Conservation (phyloP, 1,139 yeast species). For the Pichia sorboxylosa region DNA sequence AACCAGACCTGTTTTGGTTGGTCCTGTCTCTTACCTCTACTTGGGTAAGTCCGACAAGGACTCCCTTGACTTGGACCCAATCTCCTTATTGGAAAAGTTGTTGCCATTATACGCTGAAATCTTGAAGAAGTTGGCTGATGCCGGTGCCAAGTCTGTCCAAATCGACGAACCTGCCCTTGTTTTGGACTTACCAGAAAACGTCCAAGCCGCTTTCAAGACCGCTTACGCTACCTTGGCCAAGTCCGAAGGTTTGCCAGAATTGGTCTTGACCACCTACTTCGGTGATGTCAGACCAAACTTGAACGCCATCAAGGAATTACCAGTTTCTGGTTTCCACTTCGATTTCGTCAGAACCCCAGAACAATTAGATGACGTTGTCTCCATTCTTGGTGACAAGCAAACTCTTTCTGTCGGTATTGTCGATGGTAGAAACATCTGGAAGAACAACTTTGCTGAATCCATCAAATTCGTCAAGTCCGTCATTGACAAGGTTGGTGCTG, state of each 20-base stretch:
- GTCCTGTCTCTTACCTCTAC: constrained; percentile 90
- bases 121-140: constrained; percentile 74
- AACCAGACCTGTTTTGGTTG: constrained; percentile 94
- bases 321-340: constrained; percentile 92
- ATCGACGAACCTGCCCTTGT: constrained; percentile 96
- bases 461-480: constrained; percentile 73
- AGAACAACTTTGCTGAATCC: constrained; percentile 85
- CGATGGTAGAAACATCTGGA: constrained; percentile 99
- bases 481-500: constrained; percentile 72
- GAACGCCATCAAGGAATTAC: constrained; percentile 74
- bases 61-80: constrained; percentile 89
- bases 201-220: constrained; percentile 74
- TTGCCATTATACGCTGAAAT: constrained; percentile 88
- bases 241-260: constrained; percentile 58
- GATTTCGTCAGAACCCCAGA: constrained; percentile 95
- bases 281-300: constrained; percentile 98
- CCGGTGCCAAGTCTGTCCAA: constrained; percentile 94
- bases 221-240: constrained; percentile 67
- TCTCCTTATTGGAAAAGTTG: constrained; percentile 74
- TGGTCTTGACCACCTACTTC: constrained; percentile 82
- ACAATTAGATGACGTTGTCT: constrained; percentile 77
- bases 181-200: constrained; percentile 77
- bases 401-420: constrained; percentile 90
- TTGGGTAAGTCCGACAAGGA: constrained; percentile 98
- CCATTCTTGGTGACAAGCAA: constrained; percentile 57